A percentile compares a stretch with the other conserved stretches of the same genome.
Conservation (phyloP, 306 rosid species). For the Luffa acutangula region DNA sequence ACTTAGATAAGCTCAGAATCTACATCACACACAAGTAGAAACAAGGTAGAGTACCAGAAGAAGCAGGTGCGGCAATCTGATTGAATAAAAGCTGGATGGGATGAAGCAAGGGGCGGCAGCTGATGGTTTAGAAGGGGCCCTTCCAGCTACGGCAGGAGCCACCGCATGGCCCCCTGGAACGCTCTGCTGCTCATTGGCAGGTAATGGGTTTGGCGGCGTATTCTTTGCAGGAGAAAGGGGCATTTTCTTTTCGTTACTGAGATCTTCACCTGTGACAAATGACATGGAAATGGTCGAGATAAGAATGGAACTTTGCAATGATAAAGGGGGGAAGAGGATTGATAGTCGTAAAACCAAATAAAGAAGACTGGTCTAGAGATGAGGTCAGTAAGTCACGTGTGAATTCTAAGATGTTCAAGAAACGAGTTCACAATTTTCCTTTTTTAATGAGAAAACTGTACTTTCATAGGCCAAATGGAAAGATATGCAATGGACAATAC, state of each 20-base stretch:
- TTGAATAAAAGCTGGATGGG: constrained; percentile 10
- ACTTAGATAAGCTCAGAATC: constrained; percentile 17
- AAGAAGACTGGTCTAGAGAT: background rate
- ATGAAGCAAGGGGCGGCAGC: constrained; percentile 39
- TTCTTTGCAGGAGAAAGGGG: constrained; percentile 35
- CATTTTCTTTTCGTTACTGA: constrained; percentile 44
- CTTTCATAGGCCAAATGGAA: background rate
- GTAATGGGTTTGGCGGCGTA: constrained; percentile 54
- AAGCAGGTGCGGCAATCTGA: constrained; percentile 28
- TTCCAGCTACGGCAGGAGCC: constrained; percentile 89
- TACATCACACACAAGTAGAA: constrained; percentile 14
- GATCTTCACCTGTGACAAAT: constrained; percentile 85
- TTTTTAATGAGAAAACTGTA: background rate
- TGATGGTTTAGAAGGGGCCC: constrained; percentile 70
- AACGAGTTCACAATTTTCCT: background rate
- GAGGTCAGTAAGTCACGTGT: background rate
- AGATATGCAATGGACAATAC: background rate
- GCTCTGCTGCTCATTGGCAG: constrained; percentile 75
- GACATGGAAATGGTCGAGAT: constrained; percentile 6
- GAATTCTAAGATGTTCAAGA: background rate
- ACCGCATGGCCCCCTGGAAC: constrained; percentile 45
- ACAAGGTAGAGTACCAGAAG: constrained; percentile 27
- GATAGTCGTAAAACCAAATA: background rate
- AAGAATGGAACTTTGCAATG: background rate
- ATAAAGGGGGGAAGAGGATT: background rate